These are phyloP conservation scores for Spatholobus suberectus DNA, from an alignment of 306 rosid species.

Conservation along the genomic window DNA sequence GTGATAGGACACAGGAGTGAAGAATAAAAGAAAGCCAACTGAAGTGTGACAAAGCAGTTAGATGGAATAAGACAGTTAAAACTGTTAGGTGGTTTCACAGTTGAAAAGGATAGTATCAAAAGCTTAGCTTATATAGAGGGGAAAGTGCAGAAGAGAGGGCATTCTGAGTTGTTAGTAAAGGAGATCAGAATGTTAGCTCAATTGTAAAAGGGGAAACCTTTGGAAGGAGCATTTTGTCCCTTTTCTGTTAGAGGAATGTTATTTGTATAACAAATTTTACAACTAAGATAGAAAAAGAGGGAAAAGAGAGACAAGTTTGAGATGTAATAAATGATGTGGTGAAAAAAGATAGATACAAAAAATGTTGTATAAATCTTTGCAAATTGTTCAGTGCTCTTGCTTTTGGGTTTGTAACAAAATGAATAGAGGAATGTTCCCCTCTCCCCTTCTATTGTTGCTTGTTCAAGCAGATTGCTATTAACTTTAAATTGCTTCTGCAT, in stretches of 20 bases:
- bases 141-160: neutral
- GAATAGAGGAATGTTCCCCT: neutral
- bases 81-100: neutral
- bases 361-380: neutral
- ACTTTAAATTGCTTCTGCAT: constrained; percentile 14
- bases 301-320: no score
- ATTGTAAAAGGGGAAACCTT: neutral
- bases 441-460: neutral
- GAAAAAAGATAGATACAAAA: no score
- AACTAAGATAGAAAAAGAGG: no score
- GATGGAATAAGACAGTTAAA: neutral
- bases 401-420: neutral
- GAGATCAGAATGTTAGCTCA: neutral
- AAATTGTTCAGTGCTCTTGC: neutral
- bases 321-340: no score
- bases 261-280: no score
- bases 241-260: no score
- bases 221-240: neutral
- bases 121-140: neutral
- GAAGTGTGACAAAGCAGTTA: constrained; percentile 1
- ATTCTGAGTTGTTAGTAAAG: neutral
- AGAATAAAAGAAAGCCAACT: constrained; percentile 1
- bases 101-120: constrained; percentile 1
- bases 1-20: neutral
- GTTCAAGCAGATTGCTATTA: neutral